Percentiles rank a stretch among this genome's conserved stretches.
Conservation (phyloP, 345 rosid genomes). For the Clarkia xantiana region DNA sequence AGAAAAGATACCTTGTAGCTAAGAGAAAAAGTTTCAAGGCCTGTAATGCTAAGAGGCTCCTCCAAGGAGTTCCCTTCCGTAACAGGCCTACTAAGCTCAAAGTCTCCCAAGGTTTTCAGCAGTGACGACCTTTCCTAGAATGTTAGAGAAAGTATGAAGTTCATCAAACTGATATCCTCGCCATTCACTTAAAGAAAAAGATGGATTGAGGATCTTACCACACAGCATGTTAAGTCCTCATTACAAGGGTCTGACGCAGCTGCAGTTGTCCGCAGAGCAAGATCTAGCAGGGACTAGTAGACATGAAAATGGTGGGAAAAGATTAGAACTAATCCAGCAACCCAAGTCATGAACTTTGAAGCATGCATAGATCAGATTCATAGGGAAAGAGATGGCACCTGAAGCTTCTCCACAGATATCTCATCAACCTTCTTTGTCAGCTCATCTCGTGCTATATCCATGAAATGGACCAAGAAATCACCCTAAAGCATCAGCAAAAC, state of each 20-base stretch:
- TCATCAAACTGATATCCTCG: background rate
- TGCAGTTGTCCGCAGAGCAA: conserved; percentile 85
- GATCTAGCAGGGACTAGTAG: conserved; percentile 83
- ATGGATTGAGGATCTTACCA: conserved; percentile 33
- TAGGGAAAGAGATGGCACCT: conserved; percentile 28
- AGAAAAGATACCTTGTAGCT: conserved; percentile 63
- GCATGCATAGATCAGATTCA: background rate
- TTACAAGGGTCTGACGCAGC: conserved; percentile 97
- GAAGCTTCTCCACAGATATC: conserved; percentile 80
- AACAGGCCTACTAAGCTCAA: conserved; percentile 27
- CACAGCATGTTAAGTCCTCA: conserved; percentile 88
- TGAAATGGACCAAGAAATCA: conserved; percentile 93
- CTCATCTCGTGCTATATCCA: conserved; percentile 96
- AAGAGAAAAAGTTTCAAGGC: conserved; percentile 91
- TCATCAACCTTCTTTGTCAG: conserved; percentile 66
- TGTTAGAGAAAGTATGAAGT: conserved; percentile 12
- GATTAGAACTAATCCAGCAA: background rate
- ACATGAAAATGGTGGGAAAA: background rate
- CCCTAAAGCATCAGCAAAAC: conserved; percentile 35
- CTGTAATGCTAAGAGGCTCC: conserved; percentile 67
- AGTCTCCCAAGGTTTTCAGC: conserved; percentile 57
- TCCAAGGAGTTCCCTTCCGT: conserved; percentile 41
- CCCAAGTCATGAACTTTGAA: background rate
- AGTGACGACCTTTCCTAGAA: conserved; percentile 76
- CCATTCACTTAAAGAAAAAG: background rate